phyloP scores from a whole-genome alignment of 2,329 filamentous ascomycete genomes.

The Fusarium sp. region DNA sequence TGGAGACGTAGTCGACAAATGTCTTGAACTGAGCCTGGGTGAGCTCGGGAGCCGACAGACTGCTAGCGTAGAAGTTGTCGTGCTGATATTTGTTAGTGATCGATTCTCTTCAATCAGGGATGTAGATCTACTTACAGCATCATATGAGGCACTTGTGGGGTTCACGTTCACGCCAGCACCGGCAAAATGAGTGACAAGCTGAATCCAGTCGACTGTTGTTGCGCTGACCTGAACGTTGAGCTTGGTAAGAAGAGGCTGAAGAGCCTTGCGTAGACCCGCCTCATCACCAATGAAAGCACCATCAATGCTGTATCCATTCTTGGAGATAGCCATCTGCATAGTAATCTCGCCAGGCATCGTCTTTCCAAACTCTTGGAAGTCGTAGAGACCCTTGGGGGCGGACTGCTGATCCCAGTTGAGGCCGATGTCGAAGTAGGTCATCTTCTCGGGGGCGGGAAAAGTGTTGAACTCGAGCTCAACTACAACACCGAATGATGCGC shows the following conservation, averaged over 20 bases:
- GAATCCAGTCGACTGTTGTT: slow-evolving; percentile 47
- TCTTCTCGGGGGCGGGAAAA: slow-evolving; percentile 38
- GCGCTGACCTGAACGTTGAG: slow-evolving; percentile 30
- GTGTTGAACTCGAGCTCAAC: slow-evolving; percentile 52
- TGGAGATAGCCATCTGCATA: slow-evolving; percentile 46
- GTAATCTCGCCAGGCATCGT: slow-evolving; percentile 50
- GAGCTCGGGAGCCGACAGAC: slow-evolving; percentile 47
- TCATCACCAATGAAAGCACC: slow-evolving; percentile 48
- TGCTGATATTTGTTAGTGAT: slow-evolving; percentile 37
- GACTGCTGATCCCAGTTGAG: slow-evolving; percentile 43
- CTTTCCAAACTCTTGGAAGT: slow-evolving; percentile 51
- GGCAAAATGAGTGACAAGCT: slow-evolving; percentile 47
- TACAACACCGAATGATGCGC: slow-evolving; percentile 53
- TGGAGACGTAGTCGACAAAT: slow-evolving; percentile 48
- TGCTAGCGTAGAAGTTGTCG: slow-evolving; percentile 54
- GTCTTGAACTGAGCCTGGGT: slow-evolving; percentile 43
- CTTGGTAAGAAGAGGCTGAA: slow-evolving; percentile 43
- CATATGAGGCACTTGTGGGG: slow-evolving; percentile 46
- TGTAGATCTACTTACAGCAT: slow-evolving; percentile 33
- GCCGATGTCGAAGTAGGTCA: slow-evolving; percentile 46
- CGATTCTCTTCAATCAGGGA: rapidly evolving
- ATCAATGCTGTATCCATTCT: slow-evolving; percentile 44
- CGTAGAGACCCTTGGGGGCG: slow-evolving; percentile 39
- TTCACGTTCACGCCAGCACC: slow-evolving; percentile 36
- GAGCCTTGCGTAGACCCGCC: slow-evolving; percentile 30